Percentiles rank a stretch among this genome's conserved stretches.
Conservation (phyloP, 768 basidiomycete species). For the Lactifluus echinatus region DNA sequence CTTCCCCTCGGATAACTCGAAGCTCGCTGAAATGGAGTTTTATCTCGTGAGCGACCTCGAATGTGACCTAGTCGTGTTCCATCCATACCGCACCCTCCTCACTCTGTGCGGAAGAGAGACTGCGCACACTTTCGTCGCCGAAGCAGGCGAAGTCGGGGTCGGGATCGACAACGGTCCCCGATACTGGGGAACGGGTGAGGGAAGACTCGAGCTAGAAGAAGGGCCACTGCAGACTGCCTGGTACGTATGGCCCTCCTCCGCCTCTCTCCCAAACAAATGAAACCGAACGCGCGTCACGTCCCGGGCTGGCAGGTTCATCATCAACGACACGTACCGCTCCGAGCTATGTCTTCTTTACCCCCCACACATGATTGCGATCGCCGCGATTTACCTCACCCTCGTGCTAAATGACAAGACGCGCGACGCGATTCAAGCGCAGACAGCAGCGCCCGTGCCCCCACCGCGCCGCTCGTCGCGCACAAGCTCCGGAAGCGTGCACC, state of each 20-base stretch:
- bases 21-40: conserved; percentile 98
- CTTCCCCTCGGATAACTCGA: conserved; percentile 84
- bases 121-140: conserved; percentile 36
- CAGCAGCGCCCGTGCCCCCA: conserved; percentile 26
- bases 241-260: conserved; percentile 35
- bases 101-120: conserved; percentile 62
- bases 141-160: conserved; percentile 46
- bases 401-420: conserved; percentile 58
- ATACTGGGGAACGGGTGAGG: conserved; percentile 78
- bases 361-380: conserved; percentile 88
- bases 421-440: conserved; percentile 30
- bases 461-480: conserved; percentile 49
- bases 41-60: conserved; percentile 95
- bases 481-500: conserved; percentile 30
- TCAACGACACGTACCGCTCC: conserved; percentile 94
- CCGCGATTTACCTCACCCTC: conserved; percentile 84
- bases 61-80: conserved; percentile 87
- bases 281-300: neutral
- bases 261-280: neutral
- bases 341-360: conserved; percentile 92
- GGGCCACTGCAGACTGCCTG: conserved; percentile 85
- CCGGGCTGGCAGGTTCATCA: conserved; percentile 61
- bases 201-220: conserved; percentile 66
- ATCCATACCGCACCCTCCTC: conserved; percentile 87
- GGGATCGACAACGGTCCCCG: conserved; percentile 50